Conservation (phyloP, 805 yeast genomes). For the Candida fluviatilis region DNA sequence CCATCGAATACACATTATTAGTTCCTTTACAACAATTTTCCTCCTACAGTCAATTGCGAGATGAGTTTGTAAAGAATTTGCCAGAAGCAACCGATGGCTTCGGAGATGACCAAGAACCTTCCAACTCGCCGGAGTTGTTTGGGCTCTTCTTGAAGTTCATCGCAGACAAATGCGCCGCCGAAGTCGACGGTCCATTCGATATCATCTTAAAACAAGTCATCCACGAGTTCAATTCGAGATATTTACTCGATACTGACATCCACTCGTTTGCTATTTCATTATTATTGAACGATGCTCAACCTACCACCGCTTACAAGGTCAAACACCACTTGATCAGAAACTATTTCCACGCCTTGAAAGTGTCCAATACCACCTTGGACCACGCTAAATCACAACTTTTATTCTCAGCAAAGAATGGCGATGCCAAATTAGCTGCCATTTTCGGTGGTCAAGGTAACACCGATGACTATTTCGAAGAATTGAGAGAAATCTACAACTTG, state of each 20-base stretch:
- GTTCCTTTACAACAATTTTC: conserved; percentile 81
- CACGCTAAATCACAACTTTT: conserved; percentile 46
- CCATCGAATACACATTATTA: conserved; percentile 81
- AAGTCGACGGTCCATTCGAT: conserved; percentile 55
- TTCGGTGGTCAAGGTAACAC: conserved; percentile 99
- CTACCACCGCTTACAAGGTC: conserved; percentile 69
- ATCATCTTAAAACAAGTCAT: conserved; percentile 69
- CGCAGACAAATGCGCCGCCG: conserved; percentile 41
- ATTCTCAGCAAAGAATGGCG: conserved; percentile 45
- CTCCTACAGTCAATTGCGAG: conserved; percentile 81
- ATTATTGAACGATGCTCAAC: conserved; percentile 46
- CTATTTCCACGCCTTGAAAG: conserved; percentile 51
- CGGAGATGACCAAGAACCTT: conserved; percentile 84
- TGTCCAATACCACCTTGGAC: conserved; percentile 22
- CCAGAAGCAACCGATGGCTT: conserved; percentile 80
- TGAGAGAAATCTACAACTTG: conserved; percentile 74
- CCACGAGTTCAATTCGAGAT: conserved; percentile 80
- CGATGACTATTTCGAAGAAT: conserved; percentile 95
- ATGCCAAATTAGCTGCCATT: conserved; percentile 69
- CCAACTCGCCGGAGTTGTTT: conserved; percentile 79
- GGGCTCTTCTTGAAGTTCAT: conserved; percentile 79
- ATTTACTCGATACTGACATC: conserved; percentile 48
- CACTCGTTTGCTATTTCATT: conserved; percentile 81
- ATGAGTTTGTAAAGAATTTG: conserved; percentile 74
- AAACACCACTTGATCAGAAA: conserved; percentile 65